These are phyloP conservation scores for Boletus sp. DNA, from an alignment of 768 basidiomycete species.

Conservation along the genomic window DNA sequence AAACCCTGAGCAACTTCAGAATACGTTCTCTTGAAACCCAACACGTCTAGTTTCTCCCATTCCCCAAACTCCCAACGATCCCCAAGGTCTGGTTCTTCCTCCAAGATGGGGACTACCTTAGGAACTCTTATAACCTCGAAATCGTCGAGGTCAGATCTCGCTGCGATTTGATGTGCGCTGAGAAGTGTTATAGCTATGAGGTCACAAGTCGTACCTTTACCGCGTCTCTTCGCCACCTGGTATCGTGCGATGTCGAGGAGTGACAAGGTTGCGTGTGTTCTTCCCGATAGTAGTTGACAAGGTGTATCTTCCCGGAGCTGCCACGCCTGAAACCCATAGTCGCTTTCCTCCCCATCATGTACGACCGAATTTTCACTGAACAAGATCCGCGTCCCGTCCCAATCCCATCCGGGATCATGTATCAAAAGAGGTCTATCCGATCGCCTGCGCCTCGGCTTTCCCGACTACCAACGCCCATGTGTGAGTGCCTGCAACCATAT, in stretches of 20 bases:
- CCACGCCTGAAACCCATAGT: neutral
- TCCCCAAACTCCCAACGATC: slow-evolving; percentile 6
- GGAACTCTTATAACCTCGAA: slow-evolving; percentile 27
- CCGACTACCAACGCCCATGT: slow-evolving; percentile 1
- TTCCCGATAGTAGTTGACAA: neutral
- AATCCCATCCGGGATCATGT: slow-evolving; percentile 24
- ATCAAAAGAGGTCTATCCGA: slow-evolving; percentile 10
- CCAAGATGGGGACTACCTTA: slow-evolving; percentile 15
- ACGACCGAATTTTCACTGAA: neutral
- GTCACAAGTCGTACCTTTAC: slow-evolving; percentile 11
- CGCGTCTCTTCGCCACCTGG: neutral
- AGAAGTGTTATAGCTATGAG: neutral
- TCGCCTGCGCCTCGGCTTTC: slow-evolving; percentile 15
- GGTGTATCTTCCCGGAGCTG: neutral
- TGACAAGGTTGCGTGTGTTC: neutral
- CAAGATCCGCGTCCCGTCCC: slow-evolving; percentile 19
- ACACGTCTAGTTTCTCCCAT: slow-evolving; percentile 27
- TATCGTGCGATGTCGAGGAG: slow-evolving; percentile 10
- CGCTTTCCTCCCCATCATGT: neutral
- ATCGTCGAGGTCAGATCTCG: slow-evolving; percentile 6
- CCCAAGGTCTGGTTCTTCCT: slow-evolving; percentile 4
- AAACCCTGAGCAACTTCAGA: slow-evolving; percentile 22
- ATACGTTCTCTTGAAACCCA: slow-evolving; percentile 17
- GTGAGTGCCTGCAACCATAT: neutral
- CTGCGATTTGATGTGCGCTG: slow-evolving; percentile 4